Evolutionary conservation across 2,329 filamentous ascomycete species (phyloP).

Genomic region (Microdochium trichocladiopsis): DNA sequence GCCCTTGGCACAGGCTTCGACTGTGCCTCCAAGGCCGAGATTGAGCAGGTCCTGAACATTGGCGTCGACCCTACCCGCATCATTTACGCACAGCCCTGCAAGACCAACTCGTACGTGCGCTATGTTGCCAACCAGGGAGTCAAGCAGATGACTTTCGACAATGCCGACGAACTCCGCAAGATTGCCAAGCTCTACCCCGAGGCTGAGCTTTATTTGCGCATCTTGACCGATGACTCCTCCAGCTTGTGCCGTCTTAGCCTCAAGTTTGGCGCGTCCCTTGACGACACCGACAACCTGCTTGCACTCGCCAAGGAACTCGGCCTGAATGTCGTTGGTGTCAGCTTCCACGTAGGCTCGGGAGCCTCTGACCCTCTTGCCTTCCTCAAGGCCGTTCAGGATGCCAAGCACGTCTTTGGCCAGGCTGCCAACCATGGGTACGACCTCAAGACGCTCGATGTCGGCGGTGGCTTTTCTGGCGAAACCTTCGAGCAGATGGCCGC

Average conservation of each 20-base stretch:
- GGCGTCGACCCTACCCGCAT: slow-evolving; percentile 84
- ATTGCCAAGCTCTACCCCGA: slow-evolving; percentile 85
- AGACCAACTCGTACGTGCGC: slow-evolving; percentile 96
- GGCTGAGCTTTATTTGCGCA: slow-evolving; percentile 88
- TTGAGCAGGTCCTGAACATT: slow-evolving; percentile 80
- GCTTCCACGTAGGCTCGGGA: slow-evolving; percentile 96
- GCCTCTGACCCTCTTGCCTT: slow-evolving; percentile 91
- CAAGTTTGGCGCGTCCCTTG: slow-evolving; percentile 92
- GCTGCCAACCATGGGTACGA: slow-evolving; percentile 69
- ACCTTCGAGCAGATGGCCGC: slow-evolving; percentile 87
- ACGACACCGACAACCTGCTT: slow-evolving; percentile 71
- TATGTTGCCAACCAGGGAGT: slow-evolving; percentile 80
- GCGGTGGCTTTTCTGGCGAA: slow-evolving; percentile 86
- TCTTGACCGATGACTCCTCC: slow-evolving; percentile 91
- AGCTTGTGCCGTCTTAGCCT: slow-evolving; percentile 92
- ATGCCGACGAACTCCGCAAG: slow-evolving; percentile 95
- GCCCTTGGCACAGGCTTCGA: slow-evolving; percentile 92
- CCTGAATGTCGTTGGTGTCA: slow-evolving; percentile 89
- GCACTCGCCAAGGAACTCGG: slow-evolving; percentile 72
- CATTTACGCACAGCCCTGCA: slow-evolving; percentile 99
- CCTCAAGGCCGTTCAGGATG: slow-evolving; percentile 83
- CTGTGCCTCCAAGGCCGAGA: slow-evolving; percentile 96
- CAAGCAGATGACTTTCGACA: slow-evolving; percentile 99
- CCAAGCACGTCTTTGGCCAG: slow-evolving; percentile 82
- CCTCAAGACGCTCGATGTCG: slow-evolving; percentile 85